Conservation (phyloP, 2,329 filamentous ascomycete species). For the Myriosclerotinia scirpicola region DNA sequence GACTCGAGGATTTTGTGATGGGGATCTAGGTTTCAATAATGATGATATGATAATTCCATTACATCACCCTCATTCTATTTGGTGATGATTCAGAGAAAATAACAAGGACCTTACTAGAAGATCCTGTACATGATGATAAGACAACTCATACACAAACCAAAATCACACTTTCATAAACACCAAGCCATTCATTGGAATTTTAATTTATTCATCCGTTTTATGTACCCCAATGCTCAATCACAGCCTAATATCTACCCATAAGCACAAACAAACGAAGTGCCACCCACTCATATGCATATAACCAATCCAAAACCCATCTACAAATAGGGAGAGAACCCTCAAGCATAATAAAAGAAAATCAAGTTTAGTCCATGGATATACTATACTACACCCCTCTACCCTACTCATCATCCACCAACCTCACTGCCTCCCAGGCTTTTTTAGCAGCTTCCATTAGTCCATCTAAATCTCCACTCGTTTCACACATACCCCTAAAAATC, state of each 20-base stretch:
- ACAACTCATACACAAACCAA: not conserved
- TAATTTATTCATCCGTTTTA: not conserved
- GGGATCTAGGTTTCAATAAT: too few relatives aligned
- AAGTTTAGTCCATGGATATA: not conserved
- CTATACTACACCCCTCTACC: not conserved
- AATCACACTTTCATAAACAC: not conserved
- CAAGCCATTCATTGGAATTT: not conserved
- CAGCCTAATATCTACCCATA: not conserved
- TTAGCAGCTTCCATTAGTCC: conserved; percentile 54
- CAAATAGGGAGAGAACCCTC: not conserved
- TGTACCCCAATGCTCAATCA: not conserved
- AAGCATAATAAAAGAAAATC: not conserved
- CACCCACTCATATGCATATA: not conserved
- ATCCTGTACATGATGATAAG: not conserved
- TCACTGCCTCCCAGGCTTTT: conserved; percentile 46
- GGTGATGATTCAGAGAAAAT: too few relatives aligned
- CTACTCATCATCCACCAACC: conserved; percentile 44
- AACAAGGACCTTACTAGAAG: not conserved
- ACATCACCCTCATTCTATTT: too few relatives aligned
- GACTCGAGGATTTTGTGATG: too few relatives aligned
- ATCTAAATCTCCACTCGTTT: conserved; percentile 65
- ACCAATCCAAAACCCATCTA: conserved; percentile 13
- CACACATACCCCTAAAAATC: conserved; percentile 66
- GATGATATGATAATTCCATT: too few relatives aligned
- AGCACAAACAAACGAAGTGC: not conserved